Base-by-base conservation (phyloP, 2,329 filamentous ascomycete species). In the Hymenotorrendiella dingleyae region DNA sequence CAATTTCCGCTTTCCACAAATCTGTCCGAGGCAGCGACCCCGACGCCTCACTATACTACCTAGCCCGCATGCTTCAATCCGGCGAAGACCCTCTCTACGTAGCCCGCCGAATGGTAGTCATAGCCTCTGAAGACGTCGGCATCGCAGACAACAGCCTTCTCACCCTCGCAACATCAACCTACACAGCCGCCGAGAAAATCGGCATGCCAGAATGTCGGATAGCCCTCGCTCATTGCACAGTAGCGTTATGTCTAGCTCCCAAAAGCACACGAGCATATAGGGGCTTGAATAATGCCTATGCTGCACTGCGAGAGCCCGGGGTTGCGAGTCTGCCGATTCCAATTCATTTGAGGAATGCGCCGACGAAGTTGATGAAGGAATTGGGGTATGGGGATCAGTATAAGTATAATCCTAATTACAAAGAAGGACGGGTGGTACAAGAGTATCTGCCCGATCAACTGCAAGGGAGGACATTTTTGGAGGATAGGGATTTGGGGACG, bases 1-100 rank as follows among this genome's bases (percentile, higher is more conserved):
- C 86, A 40, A 97, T 98, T 58, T 94, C 87, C 1, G 93, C 93
- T 22, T 93, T 97, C 56, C 93, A 97, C 73, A 98, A 98, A 59
- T 89, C 89, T 2, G 82, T 97, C 8, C 84, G 93, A 34, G 93
- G 93, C 29, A 84, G 80, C 42, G 83, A 96, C 58, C 65, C 91
- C 0, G 86, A 97, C 62, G 93, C 91, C 0, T 77, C 91, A 0
- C 74, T 98, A 1, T 98, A 97, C 68, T 98, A 97, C 63, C 78
- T 98, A 2, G 87, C 86, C 0, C 83, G 93, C 26, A 98, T 98
- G 93, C 78, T 98, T 4, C 85, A 94, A 58, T 93, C 86, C 0
- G 91, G 91, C 46, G 91, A 97, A 64, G 93, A 97, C 56, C 87
- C 91, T 0, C 72, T 96, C 1, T 97, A 91, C 64, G 82, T 98